These are phyloP conservation scores for Drechslerella dactyloides DNA, from an alignment of 2,329 filamentous ascomycete genomes.

Conservation along the genomic window DNA sequence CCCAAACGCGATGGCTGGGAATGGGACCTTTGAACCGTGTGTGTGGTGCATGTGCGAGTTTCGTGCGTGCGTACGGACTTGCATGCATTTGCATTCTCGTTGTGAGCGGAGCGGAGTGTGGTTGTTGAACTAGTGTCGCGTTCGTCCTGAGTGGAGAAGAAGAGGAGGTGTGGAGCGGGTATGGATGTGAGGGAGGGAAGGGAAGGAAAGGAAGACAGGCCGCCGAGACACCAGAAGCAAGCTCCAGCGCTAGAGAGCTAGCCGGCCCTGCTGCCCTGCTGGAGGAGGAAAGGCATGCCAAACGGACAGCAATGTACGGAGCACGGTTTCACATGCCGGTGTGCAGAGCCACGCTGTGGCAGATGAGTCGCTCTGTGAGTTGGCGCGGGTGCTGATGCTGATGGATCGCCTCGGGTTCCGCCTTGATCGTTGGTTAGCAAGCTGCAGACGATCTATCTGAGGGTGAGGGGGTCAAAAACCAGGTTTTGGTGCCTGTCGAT, in stretches of 20 bases:
- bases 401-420: conserved; percentile 2
- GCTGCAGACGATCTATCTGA: not conserved
- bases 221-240: too few relatives aligned
- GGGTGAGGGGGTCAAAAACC: not conserved
- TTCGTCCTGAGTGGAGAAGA: not conserved
- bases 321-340: conserved; percentile 31
- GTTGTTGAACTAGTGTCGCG: too few relatives aligned
- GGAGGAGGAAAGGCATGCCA: too few relatives aligned
- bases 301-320: too few relatives aligned
- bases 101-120: too few relatives aligned
- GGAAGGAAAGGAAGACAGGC: too few relatives aligned
- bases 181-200: too few relatives aligned
- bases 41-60: not conserved
- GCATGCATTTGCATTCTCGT: not conserved
- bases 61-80: not conserved
- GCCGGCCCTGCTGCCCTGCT: too few relatives aligned
- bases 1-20: conserved; percentile 1
- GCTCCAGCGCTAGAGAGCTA: too few relatives aligned
- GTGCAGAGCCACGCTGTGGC: conserved; percentile 42
- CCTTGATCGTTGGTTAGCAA: not conserved
- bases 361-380: conserved; percentile 37
- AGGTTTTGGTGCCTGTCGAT: conserved; percentile 2
- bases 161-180: too few relatives aligned
- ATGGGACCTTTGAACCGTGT: not conserved
- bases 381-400: conserved; percentile 18